Conservation (phyloP, 768 basidiomycete genomes). For the Sarcodon aspratus region DNA sequence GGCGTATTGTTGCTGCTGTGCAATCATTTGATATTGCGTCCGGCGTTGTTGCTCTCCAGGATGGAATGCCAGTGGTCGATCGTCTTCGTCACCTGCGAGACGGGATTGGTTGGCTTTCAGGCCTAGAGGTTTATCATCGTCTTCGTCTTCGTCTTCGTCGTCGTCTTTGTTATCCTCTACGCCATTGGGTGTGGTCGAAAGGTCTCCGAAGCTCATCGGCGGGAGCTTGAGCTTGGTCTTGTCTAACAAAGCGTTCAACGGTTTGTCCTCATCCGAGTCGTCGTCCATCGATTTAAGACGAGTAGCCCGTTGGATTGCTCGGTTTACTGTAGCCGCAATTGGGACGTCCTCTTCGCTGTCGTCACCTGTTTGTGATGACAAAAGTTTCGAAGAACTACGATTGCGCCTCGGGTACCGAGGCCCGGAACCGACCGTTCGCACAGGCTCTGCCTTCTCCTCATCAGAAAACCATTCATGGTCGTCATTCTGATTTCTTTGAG, state of each 20-base stretch:
- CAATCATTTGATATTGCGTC: constrained; percentile 37
- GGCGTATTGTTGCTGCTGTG: constrained; percentile 35
- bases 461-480: constrained; percentile 30
- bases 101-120: constrained; percentile 18
- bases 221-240: constrained; percentile 32
- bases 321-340: constrained; percentile 49
- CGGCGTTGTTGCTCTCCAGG: constrained; percentile 66
- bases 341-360: constrained; percentile 79
- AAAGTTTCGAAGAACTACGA: not conserved
- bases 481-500: constrained; percentile 4
- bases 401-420: constrained; percentile 32
- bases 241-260: constrained; percentile 49
- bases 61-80: constrained; percentile 59
- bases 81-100: constrained; percentile 37
- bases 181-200: constrained; percentile 7
- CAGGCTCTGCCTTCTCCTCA: constrained; percentile 42
- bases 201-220: constrained; percentile 28
- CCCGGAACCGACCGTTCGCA: constrained; percentile 48
- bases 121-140: constrained; percentile 64
- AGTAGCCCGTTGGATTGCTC: constrained; percentile 36
- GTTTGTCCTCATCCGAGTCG: constrained; percentile 65
- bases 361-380: constrained; percentile 21
- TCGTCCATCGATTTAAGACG: constrained; percentile 15
- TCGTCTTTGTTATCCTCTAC: constrained; percentile 2
- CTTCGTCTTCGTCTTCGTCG: constrained; percentile 40